Base-by-base conservation (phyloP, 306 rosid species). In the Calophaca sinica region DNA sequence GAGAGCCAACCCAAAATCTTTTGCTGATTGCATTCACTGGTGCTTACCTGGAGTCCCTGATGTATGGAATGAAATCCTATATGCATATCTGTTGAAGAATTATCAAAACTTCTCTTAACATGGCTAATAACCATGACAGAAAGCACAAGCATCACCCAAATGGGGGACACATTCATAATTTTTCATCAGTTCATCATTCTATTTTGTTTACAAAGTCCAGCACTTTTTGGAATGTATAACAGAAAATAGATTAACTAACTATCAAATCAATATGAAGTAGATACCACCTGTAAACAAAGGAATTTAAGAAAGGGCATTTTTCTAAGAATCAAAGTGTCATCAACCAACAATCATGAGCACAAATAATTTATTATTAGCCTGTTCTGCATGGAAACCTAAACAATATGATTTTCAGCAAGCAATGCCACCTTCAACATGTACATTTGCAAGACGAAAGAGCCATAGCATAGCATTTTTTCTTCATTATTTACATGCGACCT, bases 11-110 rank as follows among this genome's bases (percentile, higher is more conserved):
- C 97, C 96, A 6, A 84, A 87, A 59, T 68, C 62, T 5, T 94
- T 87, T 79, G 93, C 96, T 2, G 93, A 93, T 70, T 91, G 98
- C 85, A 89, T 91, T 44, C 98, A 93, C 49, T 91, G 97, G 98
- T 93, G 98, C 79, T 81, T 93, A 9, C 98, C 98, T 7, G 98
- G 98, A 57, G 94, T 93, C 72, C 98, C 98, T 10, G 98, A 93
- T 69, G 84, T 89, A 11, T 94, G 98, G 98, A 94, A 91, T 52
- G 89, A 87, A 74, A 91, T 89, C 75, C 79, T 94, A 63, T 88
- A 87, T 12, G 86, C 98, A 4, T 83, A 94, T 84, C 79, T 94
- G 79, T 76, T 91, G 35, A 94, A 83, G 81, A 70, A 29, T 32
- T 83, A 88, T 58, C 87, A 84, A 48, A 91, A 84, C 58, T 39